These are phyloP conservation scores for Malassezia pachydermatis DNA, from an alignment of 1,284 basidiomycete genomes.

Conservation along the genomic window DNA sequence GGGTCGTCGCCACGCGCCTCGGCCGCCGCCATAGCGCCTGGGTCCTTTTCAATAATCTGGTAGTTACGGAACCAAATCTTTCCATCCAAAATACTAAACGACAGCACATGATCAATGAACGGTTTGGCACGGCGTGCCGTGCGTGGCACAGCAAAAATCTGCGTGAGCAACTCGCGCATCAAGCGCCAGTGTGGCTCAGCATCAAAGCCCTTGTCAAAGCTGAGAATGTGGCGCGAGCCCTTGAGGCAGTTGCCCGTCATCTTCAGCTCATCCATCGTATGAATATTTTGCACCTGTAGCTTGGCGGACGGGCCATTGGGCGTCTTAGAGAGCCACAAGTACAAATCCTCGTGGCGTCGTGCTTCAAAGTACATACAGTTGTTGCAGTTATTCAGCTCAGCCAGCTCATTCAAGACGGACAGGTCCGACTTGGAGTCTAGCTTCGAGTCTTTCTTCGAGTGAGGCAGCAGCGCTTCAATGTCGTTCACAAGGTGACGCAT, in stretches of 20 bases:
- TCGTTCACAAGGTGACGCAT: conserved; percentile 98
- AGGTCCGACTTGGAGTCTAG: conserved; percentile 94
- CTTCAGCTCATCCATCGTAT: conserved; percentile 99
- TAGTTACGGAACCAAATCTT: conserved; percentile 99
- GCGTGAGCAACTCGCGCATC: conserved; percentile 90
- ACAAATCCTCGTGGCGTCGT: conserved; percentile 76
- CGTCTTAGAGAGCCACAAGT: conserved; percentile 91
- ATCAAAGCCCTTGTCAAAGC: conserved; percentile 86
- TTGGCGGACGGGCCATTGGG: conserved; percentile 96
- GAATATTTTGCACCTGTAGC: conserved; percentile 93
- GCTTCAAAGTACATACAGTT: conserved; percentile 97
- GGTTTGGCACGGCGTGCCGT: conserved; percentile 83
- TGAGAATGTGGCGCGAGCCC: conserved; percentile 80
- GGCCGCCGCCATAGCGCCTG: conserved; percentile 46
- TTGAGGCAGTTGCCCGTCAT: conserved; percentile 99
- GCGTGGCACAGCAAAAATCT: conserved; percentile 87
- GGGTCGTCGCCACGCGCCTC: conserved; percentile 53
- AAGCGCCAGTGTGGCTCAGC: conserved; percentile 75
- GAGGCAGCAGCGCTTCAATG: conserved; percentile 77
- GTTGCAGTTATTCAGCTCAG: conserved; percentile 95
- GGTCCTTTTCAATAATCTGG: conserved; percentile 62
- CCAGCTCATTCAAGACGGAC: conserved; percentile 85
- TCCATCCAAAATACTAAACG: conserved; percentile 86
- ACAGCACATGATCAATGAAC: conserved; percentile 93
- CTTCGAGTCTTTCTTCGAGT: conserved; percentile 68